Conservation (phyloP, 2,329 filamentous ascomycete species). For the Scedosporium boydii region DNA sequence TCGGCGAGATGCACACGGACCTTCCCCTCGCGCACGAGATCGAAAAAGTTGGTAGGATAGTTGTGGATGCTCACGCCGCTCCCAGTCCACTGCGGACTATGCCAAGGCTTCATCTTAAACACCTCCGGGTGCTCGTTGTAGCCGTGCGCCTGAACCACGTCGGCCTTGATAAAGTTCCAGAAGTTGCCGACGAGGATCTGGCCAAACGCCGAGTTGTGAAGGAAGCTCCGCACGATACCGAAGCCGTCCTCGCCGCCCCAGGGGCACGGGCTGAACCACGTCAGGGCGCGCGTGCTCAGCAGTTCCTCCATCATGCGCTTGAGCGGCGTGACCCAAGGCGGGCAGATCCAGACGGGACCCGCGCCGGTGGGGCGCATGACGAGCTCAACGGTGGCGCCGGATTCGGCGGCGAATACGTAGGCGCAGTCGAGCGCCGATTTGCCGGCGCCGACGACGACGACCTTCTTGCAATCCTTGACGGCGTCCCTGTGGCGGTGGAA, state of each 20-base stretch:
- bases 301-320: slow-evolving; percentile 53
- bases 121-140: slow-evolving; percentile 32
- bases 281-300: slow-evolving; percentile 40
- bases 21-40: slow-evolving; percentile 36
- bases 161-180: slow-evolving; percentile 12
- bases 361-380: too few relatives aligned
- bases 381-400: slow-evolving; percentile 27
- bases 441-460: slow-evolving; percentile 42
- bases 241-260: slow-evolving; percentile 50
- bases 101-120: slow-evolving; percentile 30
- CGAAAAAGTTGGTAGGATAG: slow-evolving; percentile 39
- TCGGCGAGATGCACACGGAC: slow-evolving; percentile 39
- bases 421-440: slow-evolving; percentile 52
- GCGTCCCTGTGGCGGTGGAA: not conserved
- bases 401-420: slow-evolving; percentile 31
- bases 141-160: slow-evolving; percentile 34
- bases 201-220: too few relatives aligned
- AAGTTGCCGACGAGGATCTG: too few relatives aligned
- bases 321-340: slow-evolving; percentile 48
- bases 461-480: slow-evolving; percentile 21
- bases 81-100: slow-evolving; percentile 35
- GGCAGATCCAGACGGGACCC: too few relatives aligned
- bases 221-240: slow-evolving; percentile 25
- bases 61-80: slow-evolving; percentile 44
- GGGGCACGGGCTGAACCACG: slow-evolving; percentile 56